Conservation (phyloP, 1,284 basidiomycete genomes). For the Sparassis latifolia region DNA sequence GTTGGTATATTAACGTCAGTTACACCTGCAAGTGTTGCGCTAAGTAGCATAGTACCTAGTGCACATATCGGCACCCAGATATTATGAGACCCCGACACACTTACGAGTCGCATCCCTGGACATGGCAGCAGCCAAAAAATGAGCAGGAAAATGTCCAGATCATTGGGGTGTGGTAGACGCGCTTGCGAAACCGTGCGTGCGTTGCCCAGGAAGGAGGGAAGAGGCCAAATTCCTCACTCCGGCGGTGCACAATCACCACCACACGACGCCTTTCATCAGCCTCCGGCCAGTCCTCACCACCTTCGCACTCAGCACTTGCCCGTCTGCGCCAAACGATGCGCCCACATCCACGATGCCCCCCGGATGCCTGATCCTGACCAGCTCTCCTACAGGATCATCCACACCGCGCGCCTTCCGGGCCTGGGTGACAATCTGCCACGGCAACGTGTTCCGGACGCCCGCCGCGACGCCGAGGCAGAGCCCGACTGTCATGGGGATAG, state of each 20-base stretch:
- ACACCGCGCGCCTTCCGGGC: slow-evolving; percentile 4
- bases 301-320: slow-evolving; percentile 47
- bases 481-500: slow-evolving; percentile 70
- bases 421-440: slow-evolving; percentile 37
- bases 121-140: too few relatives aligned
- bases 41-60: too few relatives aligned
- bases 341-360: slow-evolving; percentile 63
- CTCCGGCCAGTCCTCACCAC: slow-evolving; percentile 63
- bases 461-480: slow-evolving; percentile 66
- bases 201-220: too few relatives aligned
- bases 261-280: slow-evolving; percentile 64
- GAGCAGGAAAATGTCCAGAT: too few relatives aligned
- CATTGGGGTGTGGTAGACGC: too few relatives aligned
- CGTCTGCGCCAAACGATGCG: slow-evolving; percentile 39
- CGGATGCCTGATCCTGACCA: slow-evolving; percentile 50
- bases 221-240: too few relatives aligned
- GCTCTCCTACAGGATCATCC: slow-evolving; percentile 1
- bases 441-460: slow-evolving; percentile 44
- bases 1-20: too few relatives aligned
- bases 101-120: too few relatives aligned
- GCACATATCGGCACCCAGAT: too few relatives aligned
- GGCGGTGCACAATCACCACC: slow-evolving; percentile 36
- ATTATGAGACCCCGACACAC: too few relatives aligned
- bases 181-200: too few relatives aligned
- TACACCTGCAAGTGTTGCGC: too few relatives aligned